phyloP scores from a whole-genome alignment of 192 early-diverging fungal species.

The Martensiomyces pterosporus region DNA sequence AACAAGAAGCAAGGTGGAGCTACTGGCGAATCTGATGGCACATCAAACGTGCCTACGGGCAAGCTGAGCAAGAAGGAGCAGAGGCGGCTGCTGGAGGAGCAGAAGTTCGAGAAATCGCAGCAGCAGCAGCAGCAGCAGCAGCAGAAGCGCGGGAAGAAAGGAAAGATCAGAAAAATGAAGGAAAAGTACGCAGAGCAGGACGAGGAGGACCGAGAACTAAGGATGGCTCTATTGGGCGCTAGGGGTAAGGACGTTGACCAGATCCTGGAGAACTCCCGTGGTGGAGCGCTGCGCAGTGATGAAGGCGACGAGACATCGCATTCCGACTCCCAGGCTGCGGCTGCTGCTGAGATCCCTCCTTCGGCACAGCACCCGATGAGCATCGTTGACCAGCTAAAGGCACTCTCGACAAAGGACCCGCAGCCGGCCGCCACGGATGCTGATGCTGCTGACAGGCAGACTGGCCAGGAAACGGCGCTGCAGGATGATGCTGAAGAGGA shows the following conservation, averaged over 20 bases:
- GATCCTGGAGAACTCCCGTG: constrained; percentile 7
- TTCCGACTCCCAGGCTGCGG: too few species aligned
- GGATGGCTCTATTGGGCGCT: constrained; percentile 76
- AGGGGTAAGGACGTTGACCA: constrained; percentile 45
- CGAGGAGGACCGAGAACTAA: constrained; percentile 83
- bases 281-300: too few species aligned
- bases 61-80: constrained; percentile 43
- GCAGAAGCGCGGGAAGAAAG: constrained; percentile 75
- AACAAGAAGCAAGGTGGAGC: constrained; percentile 13
- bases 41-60: not conserved
- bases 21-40: not conserved
- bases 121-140: constrained; percentile 32
- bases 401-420: constrained; percentile 4
- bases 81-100: constrained; percentile 21
- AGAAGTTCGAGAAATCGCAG: constrained; percentile 27
- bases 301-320: too few species aligned
- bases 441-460: not conserved
- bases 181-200: constrained; percentile 90
- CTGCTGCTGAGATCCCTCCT: not conserved
- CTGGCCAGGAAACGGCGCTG: not conserved
- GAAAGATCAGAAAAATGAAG: constrained; percentile 88
- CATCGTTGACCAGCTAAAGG: constrained; percentile 24
- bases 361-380: constrained; percentile 8
- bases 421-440: too few species aligned
- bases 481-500: constrained; percentile 36